A percentile compares a stretch with the other conserved stretches of the same genome.
Conservation (phyloP, 805 yeast species). For the Starmerella floricola region DNA sequence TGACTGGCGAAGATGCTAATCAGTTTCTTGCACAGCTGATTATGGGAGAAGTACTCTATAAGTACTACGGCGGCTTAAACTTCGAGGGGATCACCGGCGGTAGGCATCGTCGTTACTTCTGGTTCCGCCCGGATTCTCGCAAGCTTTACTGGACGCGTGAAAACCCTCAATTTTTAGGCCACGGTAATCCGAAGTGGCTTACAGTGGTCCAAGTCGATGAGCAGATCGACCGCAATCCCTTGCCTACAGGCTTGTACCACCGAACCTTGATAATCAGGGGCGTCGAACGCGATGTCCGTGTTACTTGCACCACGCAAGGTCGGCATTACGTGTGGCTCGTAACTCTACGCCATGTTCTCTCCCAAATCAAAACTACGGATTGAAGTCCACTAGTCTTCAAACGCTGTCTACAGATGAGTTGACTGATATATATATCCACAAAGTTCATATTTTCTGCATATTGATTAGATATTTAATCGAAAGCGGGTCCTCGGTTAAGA, state of each 20-base stretch:
- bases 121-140: slow-evolving; percentile 91
- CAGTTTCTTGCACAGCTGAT: slow-evolving; percentile 76
- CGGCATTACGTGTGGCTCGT: slow-evolving; percentile 88
- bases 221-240: slow-evolving; percentile 57
- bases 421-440: too few relatives aligned
- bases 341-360: slow-evolving; percentile 40
- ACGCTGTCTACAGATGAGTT: too few relatives aligned
- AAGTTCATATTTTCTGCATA: too few relatives aligned
- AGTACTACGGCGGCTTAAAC: slow-evolving; percentile 70
- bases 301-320: slow-evolving; percentile 78
- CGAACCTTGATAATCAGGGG: slow-evolving; percentile 71
- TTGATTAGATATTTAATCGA: too few relatives aligned
- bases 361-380: too few relatives aligned
- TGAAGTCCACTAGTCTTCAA: too few relatives aligned
- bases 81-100: slow-evolving; percentile 51
- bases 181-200: slow-evolving; percentile 51
- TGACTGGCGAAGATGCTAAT: slow-evolving; percentile 39
- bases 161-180: slow-evolving; percentile 64
- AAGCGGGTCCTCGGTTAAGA: too few relatives aligned
- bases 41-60: slow-evolving; percentile 80
- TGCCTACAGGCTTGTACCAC: slow-evolving; percentile 75
- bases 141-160: slow-evolving; percentile 80
- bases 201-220: slow-evolving; percentile 70
- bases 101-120: slow-evolving; percentile 84
- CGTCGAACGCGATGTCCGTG: slow-evolving; percentile 49